Conservation (phyloP, 306 rosid genomes). For the Cyamopsis tetragonoloba region DNA sequence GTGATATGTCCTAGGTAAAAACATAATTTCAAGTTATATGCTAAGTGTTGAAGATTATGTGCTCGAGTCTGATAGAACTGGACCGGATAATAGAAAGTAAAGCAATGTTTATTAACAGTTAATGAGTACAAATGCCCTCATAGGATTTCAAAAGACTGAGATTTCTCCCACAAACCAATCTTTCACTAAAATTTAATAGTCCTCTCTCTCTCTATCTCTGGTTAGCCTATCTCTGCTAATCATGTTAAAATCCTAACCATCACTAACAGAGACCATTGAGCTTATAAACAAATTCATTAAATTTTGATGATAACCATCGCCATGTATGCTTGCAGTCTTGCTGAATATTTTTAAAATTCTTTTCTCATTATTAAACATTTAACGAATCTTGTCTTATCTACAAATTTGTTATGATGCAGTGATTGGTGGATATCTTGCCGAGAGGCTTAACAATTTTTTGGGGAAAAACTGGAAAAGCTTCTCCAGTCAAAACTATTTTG, state of each 20-base stretch:
- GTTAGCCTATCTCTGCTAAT: no score
- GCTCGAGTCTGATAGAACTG: no score
- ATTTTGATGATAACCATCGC: neutral
- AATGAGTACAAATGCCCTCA: no score
- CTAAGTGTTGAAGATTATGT: neutral
- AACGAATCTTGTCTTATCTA: constrained; percentile 14
- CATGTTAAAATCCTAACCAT: no score
- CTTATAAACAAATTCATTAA: no score
- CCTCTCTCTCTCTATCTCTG: no score
- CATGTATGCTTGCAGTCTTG: neutral
- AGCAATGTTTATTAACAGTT: no score
- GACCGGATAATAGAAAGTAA: no score
- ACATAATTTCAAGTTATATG: neutral
- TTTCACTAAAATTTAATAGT: no score
- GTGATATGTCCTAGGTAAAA: neutral
- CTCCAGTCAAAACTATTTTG: constrained; percentile 84
- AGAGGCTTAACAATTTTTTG: constrained; percentile 55
- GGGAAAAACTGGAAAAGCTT: constrained; percentile 79
- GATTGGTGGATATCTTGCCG: constrained; percentile 89
- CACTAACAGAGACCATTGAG: no score
- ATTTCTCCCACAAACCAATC: no score
- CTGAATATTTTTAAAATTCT: neutral
- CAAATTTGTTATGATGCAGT: constrained; percentile 49
- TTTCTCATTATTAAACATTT: constrained; percentile 2
- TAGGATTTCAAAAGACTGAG: no score